These are phyloP conservation scores for Lichtheimia ramosa DNA, from an alignment of 371 early-diverging fungal genomes.

Conservation along the genomic window DNA sequence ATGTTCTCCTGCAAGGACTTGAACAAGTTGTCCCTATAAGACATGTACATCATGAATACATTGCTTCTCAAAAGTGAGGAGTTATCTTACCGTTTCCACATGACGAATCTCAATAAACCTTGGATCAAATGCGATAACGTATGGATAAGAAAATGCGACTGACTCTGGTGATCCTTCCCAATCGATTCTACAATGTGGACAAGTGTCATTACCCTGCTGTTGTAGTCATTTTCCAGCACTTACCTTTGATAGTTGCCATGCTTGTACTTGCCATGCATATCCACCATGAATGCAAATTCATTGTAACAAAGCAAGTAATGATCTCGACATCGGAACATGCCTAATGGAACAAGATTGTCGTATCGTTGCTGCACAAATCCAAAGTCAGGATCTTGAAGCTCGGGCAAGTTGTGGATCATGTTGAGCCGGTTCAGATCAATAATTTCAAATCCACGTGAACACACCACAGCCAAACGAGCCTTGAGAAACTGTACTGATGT, in stretches of 20 bases:
- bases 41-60: background rate
- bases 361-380: slow-evolving; percentile 33
- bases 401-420: slow-evolving; percentile 52
- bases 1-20: slow-evolving; percentile 45
- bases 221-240: background rate
- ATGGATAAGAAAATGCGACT: slow-evolving; percentile 77
- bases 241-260: slow-evolving; percentile 14
- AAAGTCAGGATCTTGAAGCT: slow-evolving; percentile 35
- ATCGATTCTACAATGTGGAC: slow-evolving; percentile 20
- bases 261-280: slow-evolving; percentile 48
- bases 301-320: slow-evolving; percentile 90
- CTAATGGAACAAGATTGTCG: slow-evolving; percentile 63
- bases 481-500: slow-evolving; percentile 72
- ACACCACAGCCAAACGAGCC: slow-evolving; percentile 75
- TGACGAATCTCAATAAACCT: slow-evolving; percentile 88
- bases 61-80: background rate
- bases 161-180: slow-evolving; percentile 62
- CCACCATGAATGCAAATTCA: slow-evolving; percentile 89
- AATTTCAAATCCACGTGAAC: slow-evolving; percentile 81
- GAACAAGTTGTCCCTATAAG: slow-evolving; percentile 43
- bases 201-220: background rate
- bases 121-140: slow-evolving; percentile 87
- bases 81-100: slow-evolving; percentile 78
- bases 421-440: slow-evolving; percentile 79
- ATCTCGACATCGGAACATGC: slow-evolving; percentile 79